Base-by-base conservation (phyloP, 306 rosid genomes). In the Biancaea sappan region DNA sequence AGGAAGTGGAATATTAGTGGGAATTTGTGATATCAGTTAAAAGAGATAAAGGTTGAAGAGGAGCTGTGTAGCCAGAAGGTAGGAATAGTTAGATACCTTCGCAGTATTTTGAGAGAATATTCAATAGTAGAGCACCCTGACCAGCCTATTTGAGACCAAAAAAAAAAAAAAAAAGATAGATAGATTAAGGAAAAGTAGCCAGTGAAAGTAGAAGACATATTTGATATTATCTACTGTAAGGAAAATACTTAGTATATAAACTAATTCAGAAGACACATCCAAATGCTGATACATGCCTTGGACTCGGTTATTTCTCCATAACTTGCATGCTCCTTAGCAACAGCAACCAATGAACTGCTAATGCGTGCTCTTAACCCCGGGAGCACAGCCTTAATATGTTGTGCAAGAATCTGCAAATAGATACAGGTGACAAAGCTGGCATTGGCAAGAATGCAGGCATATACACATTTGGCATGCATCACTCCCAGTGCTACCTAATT, bases 251-350 rank as follows among this genome's bases (percentile, higher is more conserved):
- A 60, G 59, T 66, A 66, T 51, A 72, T 21, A 26, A 44, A 35
- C 8, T 21, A 73, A 73, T 37, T 47, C 51, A 54, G 10, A 68
- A 60, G 62, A 62, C 51, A 43, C 56, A 44, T 69, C n/a, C 35
- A 72, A 65, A 59, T 58, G 66, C 46, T 58, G 69, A 66, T 66
- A 76, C 82, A 73, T 80, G 81, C 99, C 96, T 94, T 94, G 56
- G 97, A 90, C 66, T 94, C 99, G 0, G 93, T 86, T 81, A 94
- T 88, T 73, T 88, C 96, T 63, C 96, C 97, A 79, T 88, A 94
- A 81, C 91, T 90, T 79, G 89, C 88, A 40, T 88, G 95, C 85
- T 94, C 97, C 88, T 94, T 94, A 8, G 96, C 95, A 77, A 89
- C 89, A 70, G 92, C 60, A 28, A 90, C 92, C 61, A 94, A 63